Conservation (phyloP, 2,329 filamentous ascomycete genomes). For the Trichoderma afroharzianum region DNA sequence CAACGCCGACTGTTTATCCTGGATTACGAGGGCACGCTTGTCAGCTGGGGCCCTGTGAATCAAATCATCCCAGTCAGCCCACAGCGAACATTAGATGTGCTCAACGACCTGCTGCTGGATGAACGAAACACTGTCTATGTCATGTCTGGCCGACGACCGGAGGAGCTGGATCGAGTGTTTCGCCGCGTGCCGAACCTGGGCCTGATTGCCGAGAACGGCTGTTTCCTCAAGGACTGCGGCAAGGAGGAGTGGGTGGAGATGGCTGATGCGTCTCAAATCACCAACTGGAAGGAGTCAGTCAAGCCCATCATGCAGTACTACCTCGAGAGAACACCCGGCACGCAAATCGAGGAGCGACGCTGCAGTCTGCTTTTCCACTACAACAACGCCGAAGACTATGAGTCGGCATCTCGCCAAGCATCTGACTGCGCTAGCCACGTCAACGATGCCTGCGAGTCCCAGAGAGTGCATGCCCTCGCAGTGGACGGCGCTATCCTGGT, state of each 20-base stretch:
- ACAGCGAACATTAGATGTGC: conserved; percentile 73
- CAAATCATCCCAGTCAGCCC: conserved; percentile 84
- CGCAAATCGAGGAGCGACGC: conserved; percentile 84
- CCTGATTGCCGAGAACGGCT: conserved; percentile 91
- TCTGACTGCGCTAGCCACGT: conserved; percentile 91
- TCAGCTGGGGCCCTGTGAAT: conserved; percentile 79
- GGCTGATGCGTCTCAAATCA: conserved; percentile 66
- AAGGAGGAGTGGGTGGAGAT: conserved; percentile 72
- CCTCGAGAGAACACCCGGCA: conserved; percentile 81
- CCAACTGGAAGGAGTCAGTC: conserved; percentile 79
- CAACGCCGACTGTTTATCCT: conserved; percentile 77
- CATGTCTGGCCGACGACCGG: conserved; percentile 84
- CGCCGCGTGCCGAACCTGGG: conserved; percentile 78
- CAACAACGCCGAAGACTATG: conserved; percentile 73
- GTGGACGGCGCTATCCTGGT: conserved; percentile 78
- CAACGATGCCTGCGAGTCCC: conserved; percentile 84
- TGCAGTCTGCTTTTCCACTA: conserved; percentile 92
- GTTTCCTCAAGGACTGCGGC: conserved; percentile 73
- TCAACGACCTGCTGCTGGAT: conserved; percentile 78
- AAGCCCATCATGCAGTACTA: conserved; percentile 84
- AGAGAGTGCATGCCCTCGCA: conserved; percentile 79
- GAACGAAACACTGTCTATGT: conserved; percentile 84
- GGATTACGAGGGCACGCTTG: conserved; percentile 90
- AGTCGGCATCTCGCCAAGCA: conserved; percentile 72
- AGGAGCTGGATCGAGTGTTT: conserved; percentile 85